Percentiles rank a stretch among this genome's conserved stretches.
Evolutionary conservation across 345 rosid species (phyloP).

Genomic region (Syzygium aromaticum): DNA sequence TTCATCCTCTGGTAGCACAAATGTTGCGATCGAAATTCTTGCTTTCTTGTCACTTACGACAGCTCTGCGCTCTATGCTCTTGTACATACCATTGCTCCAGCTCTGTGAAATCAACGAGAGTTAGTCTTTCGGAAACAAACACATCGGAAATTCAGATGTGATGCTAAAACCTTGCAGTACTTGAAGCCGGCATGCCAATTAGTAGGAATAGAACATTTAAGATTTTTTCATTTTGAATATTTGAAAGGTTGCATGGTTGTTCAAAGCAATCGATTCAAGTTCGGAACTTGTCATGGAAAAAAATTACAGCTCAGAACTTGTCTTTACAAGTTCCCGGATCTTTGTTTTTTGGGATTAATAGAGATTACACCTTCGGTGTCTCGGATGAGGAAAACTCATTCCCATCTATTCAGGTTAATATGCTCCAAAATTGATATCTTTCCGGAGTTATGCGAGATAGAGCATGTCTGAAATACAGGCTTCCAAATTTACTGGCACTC

Average conservation of each 20-base stretch:
- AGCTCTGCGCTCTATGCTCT: slow-evolving; percentile 24
- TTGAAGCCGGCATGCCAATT: not conserved
- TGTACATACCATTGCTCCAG: slow-evolving; percentile 18
- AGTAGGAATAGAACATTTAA: not conserved
- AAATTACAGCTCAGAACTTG: not conserved
- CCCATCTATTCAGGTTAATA: not conserved
- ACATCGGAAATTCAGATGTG: not conserved
- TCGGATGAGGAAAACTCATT: not conserved
- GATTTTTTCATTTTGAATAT: not conserved
- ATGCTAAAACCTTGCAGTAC: not conserved
- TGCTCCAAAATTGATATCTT: not conserved
- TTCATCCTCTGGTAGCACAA: slow-evolving; percentile 1
- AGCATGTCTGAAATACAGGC: not conserved
- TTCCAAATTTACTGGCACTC: not conserved
- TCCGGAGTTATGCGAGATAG: not conserved
- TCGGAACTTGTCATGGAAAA: not conserved
- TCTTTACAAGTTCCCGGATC: not conserved
- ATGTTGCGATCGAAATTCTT: slow-evolving; percentile 13
- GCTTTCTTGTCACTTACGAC: slow-evolving; percentile 6
- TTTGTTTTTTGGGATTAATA: not conserved
- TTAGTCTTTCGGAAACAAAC: not conserved
- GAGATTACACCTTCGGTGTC: not conserved
- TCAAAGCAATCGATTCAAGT: not conserved
- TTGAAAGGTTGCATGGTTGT: not conserved
- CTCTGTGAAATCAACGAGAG: not conserved